Percentiles rank a stretch among this genome's conserved stretches.
These are phyloP conservation scores for Crepidotus variabilis DNA, from an alignment of 768 basidiomycete species.

Conservation along the genomic window DNA sequence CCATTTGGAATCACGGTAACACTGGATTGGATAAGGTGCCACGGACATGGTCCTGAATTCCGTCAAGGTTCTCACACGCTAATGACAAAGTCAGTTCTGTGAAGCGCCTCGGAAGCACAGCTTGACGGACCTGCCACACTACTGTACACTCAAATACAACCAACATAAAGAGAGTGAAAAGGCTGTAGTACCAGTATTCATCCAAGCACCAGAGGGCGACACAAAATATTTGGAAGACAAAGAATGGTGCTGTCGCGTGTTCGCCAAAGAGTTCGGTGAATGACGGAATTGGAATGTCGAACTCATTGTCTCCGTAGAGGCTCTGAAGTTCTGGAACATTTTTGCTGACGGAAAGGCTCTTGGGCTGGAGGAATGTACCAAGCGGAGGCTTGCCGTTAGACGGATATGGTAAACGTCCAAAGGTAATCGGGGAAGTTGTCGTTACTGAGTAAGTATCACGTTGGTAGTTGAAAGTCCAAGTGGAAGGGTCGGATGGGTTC, in stretches of 20 bases:
- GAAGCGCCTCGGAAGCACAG: background rate
- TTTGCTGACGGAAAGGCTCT: conserved; percentile 42
- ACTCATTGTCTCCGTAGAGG: conserved; percentile 91
- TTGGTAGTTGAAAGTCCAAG: conserved; percentile 92
- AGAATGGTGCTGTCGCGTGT: conserved; percentile 98
- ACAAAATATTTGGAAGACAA: conserved; percentile 98
- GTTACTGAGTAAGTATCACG: conserved; percentile 85
- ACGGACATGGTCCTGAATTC: conserved; percentile 98
- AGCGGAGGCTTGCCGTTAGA: conserved; percentile 69
- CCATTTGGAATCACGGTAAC: conserved; percentile 82
- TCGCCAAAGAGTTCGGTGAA: conserved; percentile 90
- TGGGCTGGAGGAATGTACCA: conserved; percentile 55
- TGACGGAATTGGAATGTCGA: conserved; percentile 94
- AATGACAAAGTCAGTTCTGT: conserved; percentile 5
- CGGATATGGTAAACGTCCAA: conserved; percentile 86
- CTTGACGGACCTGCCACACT: conserved; percentile 83
- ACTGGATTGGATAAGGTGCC: conserved; percentile 82
- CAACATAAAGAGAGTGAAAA: conserved; percentile 99
- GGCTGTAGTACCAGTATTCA: conserved; percentile 98
- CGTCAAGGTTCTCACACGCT: conserved; percentile 90
- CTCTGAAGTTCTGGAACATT: conserved; percentile 49
- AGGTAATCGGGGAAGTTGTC: conserved; percentile 52
- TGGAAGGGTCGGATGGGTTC: conserved; percentile 45
- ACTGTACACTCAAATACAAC: conserved; percentile 98
- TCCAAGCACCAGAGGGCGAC: conserved; percentile 97